A percentile compares a stretch with the other conserved stretches of the same genome.
These are phyloP conservation scores for Chenopodium quinoa DNA, from an alignment of 148 eudicot species.

Conservation along the genomic window DNA sequence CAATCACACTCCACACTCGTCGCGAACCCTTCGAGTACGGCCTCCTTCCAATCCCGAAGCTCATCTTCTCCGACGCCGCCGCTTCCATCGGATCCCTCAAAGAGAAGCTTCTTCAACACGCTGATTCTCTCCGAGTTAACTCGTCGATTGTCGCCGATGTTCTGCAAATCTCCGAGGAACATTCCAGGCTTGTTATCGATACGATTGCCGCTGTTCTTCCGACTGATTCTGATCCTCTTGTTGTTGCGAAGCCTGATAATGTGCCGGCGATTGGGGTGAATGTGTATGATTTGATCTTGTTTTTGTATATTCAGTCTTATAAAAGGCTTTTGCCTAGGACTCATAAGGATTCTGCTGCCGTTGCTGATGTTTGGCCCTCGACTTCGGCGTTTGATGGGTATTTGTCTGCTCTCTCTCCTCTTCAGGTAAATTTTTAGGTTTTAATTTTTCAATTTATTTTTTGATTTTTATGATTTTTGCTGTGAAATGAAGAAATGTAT, in stretches of 20 bases:
- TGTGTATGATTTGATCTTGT: slow-evolving; percentile 72
- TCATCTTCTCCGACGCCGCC: slow-evolving; percentile 74
- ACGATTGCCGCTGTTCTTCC: slow-evolving; percentile 55
- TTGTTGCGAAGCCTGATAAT: slow-evolving; percentile 46
- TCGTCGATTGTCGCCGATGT: slow-evolving; percentile 44
- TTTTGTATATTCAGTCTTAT: slow-evolving; percentile 79
- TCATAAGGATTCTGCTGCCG: slow-evolving; percentile 85
- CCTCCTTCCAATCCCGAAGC: slow-evolving; percentile 81
- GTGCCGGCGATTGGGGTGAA: slow-evolving; percentile 44
- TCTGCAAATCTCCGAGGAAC: slow-evolving; percentile 59
- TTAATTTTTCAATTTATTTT: not conserved
- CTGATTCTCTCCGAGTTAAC: slow-evolving; percentile 36
- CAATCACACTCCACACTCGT: slow-evolving; percentile 56
- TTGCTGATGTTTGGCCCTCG: slow-evolving; percentile 96
- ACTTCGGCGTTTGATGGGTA: slow-evolving; percentile 91
- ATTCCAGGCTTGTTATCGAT: slow-evolving; percentile 66
- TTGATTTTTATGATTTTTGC: not conserved
- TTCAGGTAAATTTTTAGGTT: slow-evolving; percentile 50
- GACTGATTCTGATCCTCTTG: slow-evolving; percentile 55
- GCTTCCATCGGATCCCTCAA: slow-evolving; percentile 57
- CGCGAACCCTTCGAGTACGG: slow-evolving; percentile 94
- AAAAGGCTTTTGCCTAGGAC: slow-evolving; percentile 79
- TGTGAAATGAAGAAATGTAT: not conserved
- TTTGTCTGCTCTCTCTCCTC: slow-evolving; percentile 87
- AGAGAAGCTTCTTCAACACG: slow-evolving; percentile 43